These are phyloP conservation scores for Vigna unguiculata DNA, from an alignment of 306 rosid species.

Conservation along the genomic window DNA sequence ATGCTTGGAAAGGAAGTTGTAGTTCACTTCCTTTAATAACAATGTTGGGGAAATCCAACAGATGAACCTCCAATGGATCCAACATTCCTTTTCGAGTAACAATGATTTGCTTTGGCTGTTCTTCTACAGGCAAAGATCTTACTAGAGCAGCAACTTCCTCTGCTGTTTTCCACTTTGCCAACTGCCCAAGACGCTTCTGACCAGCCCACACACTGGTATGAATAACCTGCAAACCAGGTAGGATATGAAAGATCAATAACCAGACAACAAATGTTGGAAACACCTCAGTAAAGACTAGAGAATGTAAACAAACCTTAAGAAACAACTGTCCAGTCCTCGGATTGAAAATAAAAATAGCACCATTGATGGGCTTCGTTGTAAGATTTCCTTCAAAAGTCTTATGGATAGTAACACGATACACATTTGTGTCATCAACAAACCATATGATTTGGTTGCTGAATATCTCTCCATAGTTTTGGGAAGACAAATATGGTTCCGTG, in stretches of 20 bases:
- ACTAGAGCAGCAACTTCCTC: slow-evolving; percentile 99
- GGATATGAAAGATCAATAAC: slow-evolving; percentile 27
- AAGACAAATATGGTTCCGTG: slow-evolving; percentile 96
- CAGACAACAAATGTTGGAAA: neutral
- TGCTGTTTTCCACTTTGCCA: slow-evolving; percentile 99
- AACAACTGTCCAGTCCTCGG: slow-evolving; percentile 98
- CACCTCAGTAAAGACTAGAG: neutral
- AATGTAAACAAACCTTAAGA: slow-evolving; percentile 68
- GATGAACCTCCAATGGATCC: slow-evolving; percentile 97
- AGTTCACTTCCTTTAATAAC: slow-evolving; percentile 99
- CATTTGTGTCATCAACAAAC: slow-evolving; percentile 99
- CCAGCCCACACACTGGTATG: slow-evolving; percentile 99
- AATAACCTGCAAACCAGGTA: slow-evolving; percentile 77
- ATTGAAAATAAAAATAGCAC: slow-evolving; percentile 95
- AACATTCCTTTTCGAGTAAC: slow-evolving; percentile 99
- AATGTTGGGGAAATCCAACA: slow-evolving; percentile 94
- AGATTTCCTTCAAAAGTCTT: slow-evolving; percentile 99
- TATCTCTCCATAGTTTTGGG: slow-evolving; percentile 98
- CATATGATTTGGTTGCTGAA: slow-evolving; percentile 98
- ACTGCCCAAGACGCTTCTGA: slow-evolving; percentile 99
- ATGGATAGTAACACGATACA: slow-evolving; percentile 96
- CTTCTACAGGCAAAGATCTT: slow-evolving; percentile 97
- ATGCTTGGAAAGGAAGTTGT: slow-evolving; percentile 99
- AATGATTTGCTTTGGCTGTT: slow-evolving; percentile 97
- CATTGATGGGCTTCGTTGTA: slow-evolving; percentile 97